phyloP scores from a whole-genome alignment of 2,329 filamentous ascomycete species.

The Calcarisporium arbuscula region DNA sequence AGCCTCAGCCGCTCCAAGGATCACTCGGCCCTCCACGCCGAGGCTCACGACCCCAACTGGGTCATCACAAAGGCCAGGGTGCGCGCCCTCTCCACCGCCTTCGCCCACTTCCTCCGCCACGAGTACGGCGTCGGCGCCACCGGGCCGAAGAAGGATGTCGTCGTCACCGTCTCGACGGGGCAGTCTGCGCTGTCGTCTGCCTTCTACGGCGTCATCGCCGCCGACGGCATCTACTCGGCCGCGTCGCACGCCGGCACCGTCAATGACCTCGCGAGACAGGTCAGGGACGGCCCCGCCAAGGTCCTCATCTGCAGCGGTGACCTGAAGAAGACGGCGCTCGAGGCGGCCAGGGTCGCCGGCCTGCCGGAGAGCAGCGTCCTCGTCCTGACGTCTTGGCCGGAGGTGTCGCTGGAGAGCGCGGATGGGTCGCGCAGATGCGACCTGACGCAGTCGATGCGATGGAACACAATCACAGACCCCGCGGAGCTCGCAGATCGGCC shows the following conservation, averaged over 20 bases:
- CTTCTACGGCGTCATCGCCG: conserved; percentile 51
- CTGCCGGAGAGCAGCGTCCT: conserved; percentile 41
- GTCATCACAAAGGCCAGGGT: conserved; percentile 46
- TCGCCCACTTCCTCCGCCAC: conserved; percentile 48
- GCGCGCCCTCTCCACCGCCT: conserved; percentile 40
- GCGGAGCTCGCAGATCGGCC: conserved; percentile 33
- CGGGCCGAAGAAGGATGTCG: conserved; percentile 44
- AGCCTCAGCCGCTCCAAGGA: conserved; percentile 28
- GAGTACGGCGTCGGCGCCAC: conserved; percentile 44
- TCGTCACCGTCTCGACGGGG: conserved; percentile 50
- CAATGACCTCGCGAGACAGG: conserved; percentile 42
- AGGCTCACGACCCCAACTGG: conserved; percentile 49
- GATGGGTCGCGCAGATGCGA: conserved; percentile 18
- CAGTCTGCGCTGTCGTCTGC: conserved; percentile 47
- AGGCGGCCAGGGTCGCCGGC: conserved; percentile 40
- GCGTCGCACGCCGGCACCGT: conserved; percentile 44
- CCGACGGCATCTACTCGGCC: conserved; percentile 53
- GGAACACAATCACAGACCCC: conserved; percentile 47
- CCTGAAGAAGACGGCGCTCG: conserved; percentile 37
- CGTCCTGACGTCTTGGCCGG: conserved; percentile 35
- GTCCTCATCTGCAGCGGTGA: conserved; percentile 41
- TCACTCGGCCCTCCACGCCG: conserved; percentile 48
- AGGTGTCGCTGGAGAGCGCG: conserved; percentile 18
- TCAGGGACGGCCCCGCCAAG: conserved; percentile 29
- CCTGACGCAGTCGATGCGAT: conserved; percentile 35